Conservation (phyloP, 768 basidiomycete species). For the Amylocystis lapponica region DNA sequence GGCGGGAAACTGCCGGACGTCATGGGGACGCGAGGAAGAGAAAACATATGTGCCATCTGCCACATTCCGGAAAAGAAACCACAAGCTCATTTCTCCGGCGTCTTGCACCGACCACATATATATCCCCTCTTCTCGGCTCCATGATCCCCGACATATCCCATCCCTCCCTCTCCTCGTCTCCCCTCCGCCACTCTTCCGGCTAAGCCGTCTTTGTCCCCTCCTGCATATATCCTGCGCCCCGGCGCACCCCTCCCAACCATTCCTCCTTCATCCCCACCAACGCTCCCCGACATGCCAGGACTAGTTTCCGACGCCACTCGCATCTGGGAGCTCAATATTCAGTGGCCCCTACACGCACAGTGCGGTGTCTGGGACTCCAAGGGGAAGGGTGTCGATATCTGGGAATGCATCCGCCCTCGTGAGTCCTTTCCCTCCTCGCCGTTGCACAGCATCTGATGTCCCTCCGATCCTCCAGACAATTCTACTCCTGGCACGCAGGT, state of each 20-base stretch:
- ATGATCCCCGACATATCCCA: not conserved
- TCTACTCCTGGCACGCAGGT: constrained; percentile 48
- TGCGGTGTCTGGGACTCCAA: constrained; percentile 69
- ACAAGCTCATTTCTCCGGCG: too few relatives aligned
- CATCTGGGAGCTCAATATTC: constrained; percentile 64
- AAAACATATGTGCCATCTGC: too few relatives aligned
- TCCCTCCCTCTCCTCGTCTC: not conserved
- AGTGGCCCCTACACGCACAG: constrained; percentile 61
- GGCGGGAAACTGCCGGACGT: too few relatives aligned
- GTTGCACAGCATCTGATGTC: constrained; percentile 4
- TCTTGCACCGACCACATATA: not conserved
- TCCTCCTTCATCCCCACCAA: not conserved
- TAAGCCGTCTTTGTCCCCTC: not conserved
- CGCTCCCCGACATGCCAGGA: constrained; percentile 25
- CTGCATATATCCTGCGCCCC: not conserved
- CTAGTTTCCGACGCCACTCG: constrained; percentile 62
- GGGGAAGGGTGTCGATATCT: constrained; percentile 64
- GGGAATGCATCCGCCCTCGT: constrained; percentile 72
- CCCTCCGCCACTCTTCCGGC: not conserved
- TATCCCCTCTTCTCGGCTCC: not conserved
- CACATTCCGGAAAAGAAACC: too few relatives aligned
- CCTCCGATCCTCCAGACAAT: constrained; percentile 38
- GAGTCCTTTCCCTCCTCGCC: constrained; percentile 26
- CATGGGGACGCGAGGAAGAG: too few relatives aligned
- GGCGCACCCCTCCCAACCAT: not conserved